Percentiles rank a stretch among this genome's conserved stretches.
Evolutionary conservation across 2,329 filamentous ascomycete genomes (phyloP).

Genomic region (Zasmidium cellare): DNA sequence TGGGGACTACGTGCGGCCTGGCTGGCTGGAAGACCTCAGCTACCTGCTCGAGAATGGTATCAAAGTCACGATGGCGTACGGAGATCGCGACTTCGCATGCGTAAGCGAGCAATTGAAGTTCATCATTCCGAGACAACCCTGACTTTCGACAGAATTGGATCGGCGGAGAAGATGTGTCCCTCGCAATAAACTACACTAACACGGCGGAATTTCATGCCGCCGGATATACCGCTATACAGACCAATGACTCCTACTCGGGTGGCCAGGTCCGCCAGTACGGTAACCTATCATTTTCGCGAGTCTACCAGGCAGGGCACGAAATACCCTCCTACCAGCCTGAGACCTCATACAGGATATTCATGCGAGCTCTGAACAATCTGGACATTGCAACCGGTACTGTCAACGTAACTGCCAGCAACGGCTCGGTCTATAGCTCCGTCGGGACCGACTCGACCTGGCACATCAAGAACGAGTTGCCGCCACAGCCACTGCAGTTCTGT

Average conservation of each 20-base stretch:
- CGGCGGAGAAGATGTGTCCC: conserved; percentile 54
- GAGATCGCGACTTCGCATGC: conserved; percentile 55
- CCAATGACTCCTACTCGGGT: conserved; percentile 22
- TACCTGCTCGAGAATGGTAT: conserved; percentile 58
- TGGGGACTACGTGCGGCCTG: conserved; percentile 21
- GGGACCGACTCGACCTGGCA: conserved; percentile 11
- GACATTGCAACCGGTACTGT: conserved; percentile 56
- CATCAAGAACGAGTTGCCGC: conserved; percentile 14
- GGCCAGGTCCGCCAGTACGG: conserved; percentile 31
- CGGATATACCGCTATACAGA: conserved; percentile 42
- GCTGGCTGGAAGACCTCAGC: conserved; percentile 26
- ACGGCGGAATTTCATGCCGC: conserved; percentile 45
- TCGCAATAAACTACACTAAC: conserved; percentile 47
- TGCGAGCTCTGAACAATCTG: conserved; percentile 50
- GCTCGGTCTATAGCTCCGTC: conserved; percentile 37
- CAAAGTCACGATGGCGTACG: conserved; percentile 57
- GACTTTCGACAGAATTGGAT: conserved; percentile 42
- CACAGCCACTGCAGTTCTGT: conserved; percentile 20
- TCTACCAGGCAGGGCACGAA: conserved; percentile 34
- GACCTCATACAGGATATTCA: conserved; percentile 56
- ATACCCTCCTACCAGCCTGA: conserved; percentile 52
- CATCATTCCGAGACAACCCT: not conserved
- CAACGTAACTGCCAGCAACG: conserved; percentile 40
- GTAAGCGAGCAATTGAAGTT: not conserved
- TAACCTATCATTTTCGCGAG: conserved; percentile 30